Conservation (phyloP, 805 yeast genomes). For the Ogataea pilisensis region DNA sequence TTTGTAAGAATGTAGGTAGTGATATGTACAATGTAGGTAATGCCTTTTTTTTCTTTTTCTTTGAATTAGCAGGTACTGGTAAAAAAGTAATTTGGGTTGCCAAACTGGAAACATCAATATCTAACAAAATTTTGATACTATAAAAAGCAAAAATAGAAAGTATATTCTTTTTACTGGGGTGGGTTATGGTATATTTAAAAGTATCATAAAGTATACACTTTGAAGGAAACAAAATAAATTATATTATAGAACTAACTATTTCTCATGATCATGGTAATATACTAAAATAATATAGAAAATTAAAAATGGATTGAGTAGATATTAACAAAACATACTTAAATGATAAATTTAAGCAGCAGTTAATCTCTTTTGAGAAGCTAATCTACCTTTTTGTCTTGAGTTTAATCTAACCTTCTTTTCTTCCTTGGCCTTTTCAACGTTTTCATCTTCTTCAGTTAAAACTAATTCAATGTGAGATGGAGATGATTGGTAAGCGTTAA, state of each 20-base stretch:
- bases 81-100: too few species aligned
- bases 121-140: too few species aligned
- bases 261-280: background rate
- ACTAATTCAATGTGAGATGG: constrained; percentile 99
- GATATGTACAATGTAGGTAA: too few species aligned
- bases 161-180: too few species aligned
- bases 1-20: too few species aligned
- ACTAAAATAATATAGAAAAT: background rate
- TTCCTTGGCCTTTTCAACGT: constrained; percentile 78
- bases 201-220: background rate
- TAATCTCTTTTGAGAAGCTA: constrained; percentile 83
- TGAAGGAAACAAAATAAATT: background rate
- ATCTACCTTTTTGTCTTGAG: constrained; percentile 90
- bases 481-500: constrained; percentile 97
- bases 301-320: background rate
- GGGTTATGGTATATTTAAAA: background rate
- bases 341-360: constrained; percentile 52
- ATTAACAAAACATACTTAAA: background rate
- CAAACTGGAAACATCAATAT: too few species aligned
- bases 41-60: too few species aligned
- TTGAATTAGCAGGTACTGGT: too few species aligned
- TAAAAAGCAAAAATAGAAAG: too few species aligned
- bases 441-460: constrained; percentile 92
- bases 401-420: constrained; percentile 60
- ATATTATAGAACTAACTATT: background rate